Conservation (phyloP, 116 monocot species). For the Cymodocea nodosa region DNA sequence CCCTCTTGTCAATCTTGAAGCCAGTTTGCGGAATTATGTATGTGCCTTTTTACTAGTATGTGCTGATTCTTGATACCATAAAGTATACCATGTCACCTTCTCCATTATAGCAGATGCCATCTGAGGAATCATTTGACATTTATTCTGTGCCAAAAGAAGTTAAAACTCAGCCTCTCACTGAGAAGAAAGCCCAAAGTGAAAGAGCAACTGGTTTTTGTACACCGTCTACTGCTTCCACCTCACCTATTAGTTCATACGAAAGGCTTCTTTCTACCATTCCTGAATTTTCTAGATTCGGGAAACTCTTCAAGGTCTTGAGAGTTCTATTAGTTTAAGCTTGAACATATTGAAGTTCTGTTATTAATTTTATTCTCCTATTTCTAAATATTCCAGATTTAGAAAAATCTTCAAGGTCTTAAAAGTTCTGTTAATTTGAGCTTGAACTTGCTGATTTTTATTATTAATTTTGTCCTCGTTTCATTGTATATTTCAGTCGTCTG, state of each 20-base stretch:
- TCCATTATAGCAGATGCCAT: slow-evolving; percentile 39
- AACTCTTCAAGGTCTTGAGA: slow-evolving; percentile 71
- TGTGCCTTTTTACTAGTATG: slow-evolving; percentile 1
- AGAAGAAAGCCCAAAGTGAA: slow-evolving; percentile 76
- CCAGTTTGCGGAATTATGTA: slow-evolving; percentile 81
- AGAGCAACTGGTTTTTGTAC: slow-evolving; percentile 51
- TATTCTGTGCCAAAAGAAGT: slow-evolving; percentile 70
- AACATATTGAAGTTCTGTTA: background rate
- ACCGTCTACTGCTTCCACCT: slow-evolving; percentile 35
- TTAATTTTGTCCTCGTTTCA: background rate
- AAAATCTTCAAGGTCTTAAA: slow-evolving; percentile 75
- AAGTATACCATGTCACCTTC: background rate
- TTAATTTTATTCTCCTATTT: slow-evolving; percentile 35
- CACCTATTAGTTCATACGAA: slow-evolving; percentile 75
- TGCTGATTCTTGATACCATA: background rate
- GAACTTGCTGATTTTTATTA: background rate
- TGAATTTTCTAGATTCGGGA: slow-evolving; percentile 77
- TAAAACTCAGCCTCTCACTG: slow-evolving; percentile 75
- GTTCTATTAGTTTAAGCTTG: background rate
- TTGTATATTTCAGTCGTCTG: slow-evolving; percentile 57
- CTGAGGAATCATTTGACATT: slow-evolving; percentile 83
- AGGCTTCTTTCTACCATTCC: slow-evolving; percentile 83
- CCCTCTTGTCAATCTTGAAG: slow-evolving; percentile 81
- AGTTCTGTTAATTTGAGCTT: background rate
- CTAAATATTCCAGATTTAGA: slow-evolving; percentile 80